Base-by-base conservation (phyloP, 73 alveolate genomes). In the Diophrys sp. region DNA sequence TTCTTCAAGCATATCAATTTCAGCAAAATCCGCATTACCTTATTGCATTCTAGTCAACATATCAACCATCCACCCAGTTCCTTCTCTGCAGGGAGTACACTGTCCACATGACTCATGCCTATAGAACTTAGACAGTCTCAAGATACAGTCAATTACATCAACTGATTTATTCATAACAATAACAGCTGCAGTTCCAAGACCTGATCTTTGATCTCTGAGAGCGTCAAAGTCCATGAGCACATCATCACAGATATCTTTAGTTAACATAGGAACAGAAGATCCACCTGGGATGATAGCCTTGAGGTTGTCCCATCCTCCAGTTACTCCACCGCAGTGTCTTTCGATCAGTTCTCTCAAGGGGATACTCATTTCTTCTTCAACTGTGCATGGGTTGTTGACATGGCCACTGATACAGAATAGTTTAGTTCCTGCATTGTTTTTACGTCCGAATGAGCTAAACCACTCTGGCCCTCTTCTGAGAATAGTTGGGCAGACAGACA, bases 1-100 rank as follows among this genome's bases (percentile, higher is more conserved):
- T 81, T 92, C 91, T 70, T 90, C 90, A 57, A 92, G 91, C 93
- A 85, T 81, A 66, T 92, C 98, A 55, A 92, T 92, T 76, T 92
- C 98, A 56, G 98, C 98, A 55, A 79, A 92, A 57, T 92, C 98
- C 44, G 98, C 98, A 68, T 90, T 81, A 23, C 98, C 98, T 54
- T 90, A 82, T 68, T 90, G 83, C 87, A 92, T 85, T 82, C 98
- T 85, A 34, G 90, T 89, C 56, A 92, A 68, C 53, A 92, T 71
- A 69, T 92, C 98, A 23, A 82, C 94, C 77, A 92, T 84, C 98
- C 98, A 92, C 24, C 95, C 89, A 70, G 98, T 92, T 23, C 98
- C 98, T 82, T 92, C 98, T 70, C 98, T 85, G 93, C 98, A 92
- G 14, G 98, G 98, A 1, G 98, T 92, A 77, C 98, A 92, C 78